These are phyloP conservation scores for Petrea volubilis DNA, from an alignment of 257 asterid species.

Conservation along the genomic window DNA sequence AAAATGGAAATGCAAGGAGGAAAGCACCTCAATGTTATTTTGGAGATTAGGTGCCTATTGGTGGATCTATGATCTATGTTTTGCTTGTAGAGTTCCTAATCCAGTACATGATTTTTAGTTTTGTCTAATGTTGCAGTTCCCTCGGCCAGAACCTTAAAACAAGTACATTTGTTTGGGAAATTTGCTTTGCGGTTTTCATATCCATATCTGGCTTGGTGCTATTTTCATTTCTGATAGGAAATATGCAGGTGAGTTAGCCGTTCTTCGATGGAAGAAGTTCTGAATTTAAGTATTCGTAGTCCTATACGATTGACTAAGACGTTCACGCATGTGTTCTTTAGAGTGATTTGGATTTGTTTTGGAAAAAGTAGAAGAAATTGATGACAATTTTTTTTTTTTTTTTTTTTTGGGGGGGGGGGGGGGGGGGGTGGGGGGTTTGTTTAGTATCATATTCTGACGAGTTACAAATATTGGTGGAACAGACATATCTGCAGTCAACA, in stretches of 20 bases:
- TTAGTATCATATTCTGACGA: slow-evolving; percentile 13
- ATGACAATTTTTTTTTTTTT: no score
- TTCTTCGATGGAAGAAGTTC: background rate
- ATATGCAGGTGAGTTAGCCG: slow-evolving; percentile 81
- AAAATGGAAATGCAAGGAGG: background rate
- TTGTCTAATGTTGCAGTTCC: slow-evolving; percentile 61
- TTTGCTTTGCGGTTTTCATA: slow-evolving; percentile 89
- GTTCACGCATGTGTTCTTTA: background rate
- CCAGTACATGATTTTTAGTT: slow-evolving; percentile 6
- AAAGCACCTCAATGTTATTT: background rate
- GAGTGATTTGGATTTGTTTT: background rate
- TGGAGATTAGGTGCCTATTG: background rate
- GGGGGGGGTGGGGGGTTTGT: background rate
- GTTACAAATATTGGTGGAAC: slow-evolving; percentile 34
- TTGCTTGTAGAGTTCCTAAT: background rate
- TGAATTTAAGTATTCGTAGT: slow-evolving; percentile 1
- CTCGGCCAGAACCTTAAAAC: slow-evolving; percentile 98
- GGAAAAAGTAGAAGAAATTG: background rate
- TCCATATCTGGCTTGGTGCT: slow-evolving; percentile 96
- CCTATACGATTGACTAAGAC: background rate
- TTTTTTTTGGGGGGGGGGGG: no score
- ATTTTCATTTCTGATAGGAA: slow-evolving; percentile 91
- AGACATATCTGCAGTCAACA: slow-evolving; percentile 94
- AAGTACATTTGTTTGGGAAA: slow-evolving; percentile 92
- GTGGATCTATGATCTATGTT: slow-evolving; percentile 9